Evolutionary conservation across 169 alveolate species (phyloP).

Genomic region (Prorocentrum cordatum): DNA sequence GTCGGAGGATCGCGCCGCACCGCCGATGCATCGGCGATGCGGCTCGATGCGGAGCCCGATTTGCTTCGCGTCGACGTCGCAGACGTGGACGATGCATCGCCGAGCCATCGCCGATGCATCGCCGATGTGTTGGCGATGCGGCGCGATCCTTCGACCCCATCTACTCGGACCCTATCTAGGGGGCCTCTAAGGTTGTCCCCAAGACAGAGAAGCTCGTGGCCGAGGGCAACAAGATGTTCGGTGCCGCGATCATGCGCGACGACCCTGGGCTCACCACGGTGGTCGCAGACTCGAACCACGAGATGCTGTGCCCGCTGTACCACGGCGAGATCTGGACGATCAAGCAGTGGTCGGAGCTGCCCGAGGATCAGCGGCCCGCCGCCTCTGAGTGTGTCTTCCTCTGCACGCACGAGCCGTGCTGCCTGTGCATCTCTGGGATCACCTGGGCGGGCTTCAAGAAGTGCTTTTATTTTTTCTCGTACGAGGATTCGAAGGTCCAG

Average conservation of each 20-base stretch:
- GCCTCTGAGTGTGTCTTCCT: constrained; percentile 9
- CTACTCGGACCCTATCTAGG: too few species aligned
- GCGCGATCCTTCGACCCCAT: too few species aligned
- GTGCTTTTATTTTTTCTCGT: not conserved
- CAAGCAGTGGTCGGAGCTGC: constrained; percentile 7
- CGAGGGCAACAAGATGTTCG: constrained; percentile 33
- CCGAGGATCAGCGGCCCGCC: not conserved
- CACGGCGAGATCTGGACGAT: constrained; percentile 24
- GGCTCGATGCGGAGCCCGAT: too few species aligned
- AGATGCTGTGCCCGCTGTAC: constrained; percentile 17
- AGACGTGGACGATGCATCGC: too few species aligned
- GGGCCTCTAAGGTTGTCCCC: constrained; percentile 11
- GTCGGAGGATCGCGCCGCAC: too few species aligned
- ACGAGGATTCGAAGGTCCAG: not conserved
- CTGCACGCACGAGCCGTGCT: constrained; percentile 32
- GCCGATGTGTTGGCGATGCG: too few species aligned
- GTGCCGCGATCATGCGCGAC: constrained; percentile 13
- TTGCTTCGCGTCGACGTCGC: too few species aligned
- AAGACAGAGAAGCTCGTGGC: constrained; percentile 1
- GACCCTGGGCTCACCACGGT: not conserved
- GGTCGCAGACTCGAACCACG: constrained; percentile 19
- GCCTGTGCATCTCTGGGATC: constrained; percentile 27
- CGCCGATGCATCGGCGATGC: too few species aligned
- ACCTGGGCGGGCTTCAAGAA: constrained; percentile 25
- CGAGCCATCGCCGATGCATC: too few species aligned